Base-by-base conservation (phyloP, 192 early-diverging fungal species). In the Coemansia sp. region DNA sequence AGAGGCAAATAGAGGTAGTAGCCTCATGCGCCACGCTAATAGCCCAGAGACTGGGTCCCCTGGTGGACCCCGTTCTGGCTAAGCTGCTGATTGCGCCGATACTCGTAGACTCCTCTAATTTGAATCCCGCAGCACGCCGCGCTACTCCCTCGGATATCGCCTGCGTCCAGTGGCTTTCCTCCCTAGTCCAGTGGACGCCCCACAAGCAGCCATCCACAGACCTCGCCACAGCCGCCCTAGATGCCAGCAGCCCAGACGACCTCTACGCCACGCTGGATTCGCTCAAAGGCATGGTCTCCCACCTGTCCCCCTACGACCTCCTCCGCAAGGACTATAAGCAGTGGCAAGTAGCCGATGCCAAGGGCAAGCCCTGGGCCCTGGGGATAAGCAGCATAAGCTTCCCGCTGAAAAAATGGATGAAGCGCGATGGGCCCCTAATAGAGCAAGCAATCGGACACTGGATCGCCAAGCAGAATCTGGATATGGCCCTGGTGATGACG, bases 261-360 rank as follows among this genome's bases (percentile, higher is more conserved):
- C 63, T 80, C 11, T 80, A 71, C 42, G 33, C 13, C n/a, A 51
- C 62, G n/a, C 63, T 74, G 39, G 69, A 69, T 31, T 65, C 62
- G 62, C 74, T 76, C 34, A 79, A 74, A 33, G 74, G 74, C 40
- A 38, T 58, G 36, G 70, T 79, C 6, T 65, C 67, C 20, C 77
- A 79, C 20, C 45, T 79, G 0, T 63, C 77, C 10, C 34, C 77
- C 1, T 18, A 28, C 7, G 82, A 79, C 18, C 60, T 84, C 13
- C 20, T 84, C 59, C 76, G 82, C 55, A 84, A 84, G 59, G 82
- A 84, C 65, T 84, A 84, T 51, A 84, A 84, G 65, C 77, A 76
- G 24, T 84, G 82, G 82, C 43, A 61, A 4, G 61, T 84, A 9
- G 10, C 36, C 16, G 70, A 64, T 23, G 34, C 9, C 4, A 39